These are phyloP conservation scores for Centrapalus pauciflorus DNA, from an alignment of 129 eudicot genomes.

Conservation along the genomic window DNA sequence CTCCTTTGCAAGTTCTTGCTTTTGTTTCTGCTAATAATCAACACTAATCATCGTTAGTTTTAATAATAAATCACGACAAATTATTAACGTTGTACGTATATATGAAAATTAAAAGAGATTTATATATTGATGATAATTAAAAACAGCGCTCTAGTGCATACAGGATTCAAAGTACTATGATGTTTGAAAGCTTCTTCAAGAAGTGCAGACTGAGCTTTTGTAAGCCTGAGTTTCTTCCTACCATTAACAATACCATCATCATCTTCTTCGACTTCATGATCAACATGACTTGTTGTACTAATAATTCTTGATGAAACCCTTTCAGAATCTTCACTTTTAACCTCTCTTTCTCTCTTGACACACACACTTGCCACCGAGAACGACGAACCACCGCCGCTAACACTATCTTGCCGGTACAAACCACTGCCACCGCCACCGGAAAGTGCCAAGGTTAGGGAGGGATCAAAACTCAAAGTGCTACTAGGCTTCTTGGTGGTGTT, in stretches of 20 bases:
- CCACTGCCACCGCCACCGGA: background rate
- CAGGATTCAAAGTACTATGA: constrained; percentile 96
- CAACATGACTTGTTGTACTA: constrained; percentile 15
- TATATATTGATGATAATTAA: background rate
- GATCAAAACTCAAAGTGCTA: too few species aligned
- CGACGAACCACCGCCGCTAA: constrained; percentile 56
- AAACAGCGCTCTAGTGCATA: constrained; percentile 22
- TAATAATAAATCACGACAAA: background rate
- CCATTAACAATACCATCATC: constrained; percentile 51
- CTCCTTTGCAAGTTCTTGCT: constrained; percentile 79
- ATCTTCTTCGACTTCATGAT: constrained; percentile 45
- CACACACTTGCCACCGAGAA: constrained; percentile 68
- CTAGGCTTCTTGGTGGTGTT: constrained; percentile 22
- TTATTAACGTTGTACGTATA: too few species aligned
- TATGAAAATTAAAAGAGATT: too few species aligned
- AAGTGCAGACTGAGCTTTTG: constrained; percentile 87
- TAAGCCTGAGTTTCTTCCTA: constrained; percentile 89
- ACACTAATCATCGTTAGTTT: constrained; percentile 22
- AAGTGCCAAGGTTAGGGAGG: too few species aligned
- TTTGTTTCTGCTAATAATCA: constrained; percentile 84
- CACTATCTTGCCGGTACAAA: constrained; percentile 56
- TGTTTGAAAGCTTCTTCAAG: constrained; percentile 86
- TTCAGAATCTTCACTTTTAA: constrained; percentile 57
- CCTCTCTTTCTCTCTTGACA: constrained; percentile 79
- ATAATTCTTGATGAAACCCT: constrained; percentile 14